Evolutionary conservation across 225 moss, liverwort and hornwort species (phyloP).

Genomic region (Sphagnum contortum): DNA sequence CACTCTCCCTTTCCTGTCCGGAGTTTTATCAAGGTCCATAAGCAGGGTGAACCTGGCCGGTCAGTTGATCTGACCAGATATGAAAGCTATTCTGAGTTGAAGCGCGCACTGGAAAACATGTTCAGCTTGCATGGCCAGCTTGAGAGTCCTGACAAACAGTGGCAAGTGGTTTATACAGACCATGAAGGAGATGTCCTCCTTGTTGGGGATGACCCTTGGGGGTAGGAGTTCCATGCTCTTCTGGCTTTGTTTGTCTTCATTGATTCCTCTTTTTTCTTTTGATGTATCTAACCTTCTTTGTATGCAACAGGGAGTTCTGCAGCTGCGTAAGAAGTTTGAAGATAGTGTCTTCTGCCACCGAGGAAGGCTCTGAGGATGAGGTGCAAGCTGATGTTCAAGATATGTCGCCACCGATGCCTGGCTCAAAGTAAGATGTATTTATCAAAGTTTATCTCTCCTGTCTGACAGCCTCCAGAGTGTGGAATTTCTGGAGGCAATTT

Average conservation of each 20-base stretch:
- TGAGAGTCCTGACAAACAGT: slow-evolving; percentile 26
- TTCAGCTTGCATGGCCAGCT: slow-evolving; percentile 42
- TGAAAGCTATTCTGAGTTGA: slow-evolving; percentile 30
- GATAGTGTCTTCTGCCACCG: not conserved
- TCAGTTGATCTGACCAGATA: slow-evolving; percentile 41
- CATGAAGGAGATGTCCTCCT: slow-evolving; percentile 49
- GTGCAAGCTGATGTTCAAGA: too few relatives aligned
- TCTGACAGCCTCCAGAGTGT: too few relatives aligned
- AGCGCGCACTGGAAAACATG: slow-evolving; percentile 24
- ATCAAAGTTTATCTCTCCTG: too few relatives aligned
- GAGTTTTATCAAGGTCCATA: slow-evolving; percentile 20
- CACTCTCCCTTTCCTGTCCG: too few relatives aligned
- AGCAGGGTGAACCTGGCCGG: slow-evolving; percentile 41
- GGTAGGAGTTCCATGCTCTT: slow-evolving; percentile 16
- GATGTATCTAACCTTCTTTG: not conserved
- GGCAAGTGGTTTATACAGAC: slow-evolving; percentile 52
- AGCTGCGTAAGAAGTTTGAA: slow-evolving; percentile 7
- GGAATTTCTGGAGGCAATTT: too few relatives aligned
- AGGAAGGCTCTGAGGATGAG: too few relatives aligned
- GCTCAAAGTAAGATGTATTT: too few relatives aligned
- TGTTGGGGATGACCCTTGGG: slow-evolving; percentile 58
- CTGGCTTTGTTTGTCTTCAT: not conserved
- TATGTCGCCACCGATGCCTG: too few relatives aligned
- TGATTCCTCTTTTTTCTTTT: not conserved
- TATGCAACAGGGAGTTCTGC: slow-evolving; percentile 34